phyloP scores from a whole-genome alignment of 2,329 filamentous ascomycete species.

The Pestalotiopsis sp. region DNA sequence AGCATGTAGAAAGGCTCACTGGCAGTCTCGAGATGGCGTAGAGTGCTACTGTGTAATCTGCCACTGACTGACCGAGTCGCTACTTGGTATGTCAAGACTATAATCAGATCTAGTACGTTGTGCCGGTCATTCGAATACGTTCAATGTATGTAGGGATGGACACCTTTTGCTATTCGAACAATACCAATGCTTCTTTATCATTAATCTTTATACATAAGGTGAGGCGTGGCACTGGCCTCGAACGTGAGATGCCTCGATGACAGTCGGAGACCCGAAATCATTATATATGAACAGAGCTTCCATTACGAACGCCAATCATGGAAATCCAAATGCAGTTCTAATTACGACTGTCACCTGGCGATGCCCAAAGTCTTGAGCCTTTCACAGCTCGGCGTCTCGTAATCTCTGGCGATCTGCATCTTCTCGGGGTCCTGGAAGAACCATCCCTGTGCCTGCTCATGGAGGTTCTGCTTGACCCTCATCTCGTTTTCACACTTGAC shows the following conservation, averaged over 20 bases:
- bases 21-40: no score
- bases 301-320: neutral
- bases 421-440: conserved; percentile 81
- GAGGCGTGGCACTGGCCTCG: neutral
- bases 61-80: no score
- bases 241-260: neutral
- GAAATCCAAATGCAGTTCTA: neutral
- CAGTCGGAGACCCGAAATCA: neutral
- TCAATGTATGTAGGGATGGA: no score
- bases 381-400: conserved; percentile 55
- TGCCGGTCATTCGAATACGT: no score
- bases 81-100: no score
- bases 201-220: neutral
- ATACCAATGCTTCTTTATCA: neutral
- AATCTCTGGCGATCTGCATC: conserved; percentile 68
- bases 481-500: conserved; percentile 77
- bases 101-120: no score
- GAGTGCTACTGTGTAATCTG: no score
- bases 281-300: neutral
- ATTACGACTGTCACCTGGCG: neutral
- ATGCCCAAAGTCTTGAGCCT: conserved; percentile 49
- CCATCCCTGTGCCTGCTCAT: conserved; percentile 84
- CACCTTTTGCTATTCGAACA: neutral
- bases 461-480: conserved; percentile 64
- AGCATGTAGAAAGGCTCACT: no score